These are phyloP conservation scores for Daldinia sp. DNA, from an alignment of 2,329 filamentous ascomycete genomes.

Conservation along the genomic window DNA sequence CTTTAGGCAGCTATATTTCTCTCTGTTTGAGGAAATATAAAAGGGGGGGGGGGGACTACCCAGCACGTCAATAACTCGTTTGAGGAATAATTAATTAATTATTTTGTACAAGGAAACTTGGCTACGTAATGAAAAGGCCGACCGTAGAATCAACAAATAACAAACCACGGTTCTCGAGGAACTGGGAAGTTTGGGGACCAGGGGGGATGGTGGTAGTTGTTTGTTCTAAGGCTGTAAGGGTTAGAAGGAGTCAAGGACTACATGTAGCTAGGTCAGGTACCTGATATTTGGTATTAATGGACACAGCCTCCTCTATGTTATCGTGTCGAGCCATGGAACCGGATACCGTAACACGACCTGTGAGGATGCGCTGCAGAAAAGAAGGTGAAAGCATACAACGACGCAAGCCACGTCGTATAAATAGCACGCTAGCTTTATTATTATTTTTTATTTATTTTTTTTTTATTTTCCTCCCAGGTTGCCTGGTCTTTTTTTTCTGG, in stretches of 20 bases:
- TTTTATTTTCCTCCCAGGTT: background rate
- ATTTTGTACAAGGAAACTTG: background rate
- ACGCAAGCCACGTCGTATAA: no score
- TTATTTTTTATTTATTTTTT: no score
- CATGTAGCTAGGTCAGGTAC: no score
- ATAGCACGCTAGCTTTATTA: no score
- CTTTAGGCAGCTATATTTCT: no score
- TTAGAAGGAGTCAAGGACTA: background rate
- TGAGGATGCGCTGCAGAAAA: background rate
- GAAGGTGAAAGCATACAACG: no score
- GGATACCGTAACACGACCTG: conserved; percentile 4
- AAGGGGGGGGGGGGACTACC: background rate
- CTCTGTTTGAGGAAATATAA: background rate
- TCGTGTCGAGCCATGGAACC: conserved; percentile 4
- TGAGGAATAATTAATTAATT: background rate
- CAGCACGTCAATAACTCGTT: background rate
- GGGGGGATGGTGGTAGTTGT: background rate
- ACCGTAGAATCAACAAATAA: conserved; percentile 19
- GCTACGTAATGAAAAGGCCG: background rate
- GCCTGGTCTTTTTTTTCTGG: background rate
- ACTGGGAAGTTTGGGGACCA: background rate
- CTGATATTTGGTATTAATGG: background rate
- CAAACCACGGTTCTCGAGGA: background rate
- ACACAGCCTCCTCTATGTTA: background rate
- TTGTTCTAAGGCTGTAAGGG: background rate